These are phyloP conservation scores for Iris pallida DNA, from an alignment of 116 monocot species.

Conservation along the genomic window DNA sequence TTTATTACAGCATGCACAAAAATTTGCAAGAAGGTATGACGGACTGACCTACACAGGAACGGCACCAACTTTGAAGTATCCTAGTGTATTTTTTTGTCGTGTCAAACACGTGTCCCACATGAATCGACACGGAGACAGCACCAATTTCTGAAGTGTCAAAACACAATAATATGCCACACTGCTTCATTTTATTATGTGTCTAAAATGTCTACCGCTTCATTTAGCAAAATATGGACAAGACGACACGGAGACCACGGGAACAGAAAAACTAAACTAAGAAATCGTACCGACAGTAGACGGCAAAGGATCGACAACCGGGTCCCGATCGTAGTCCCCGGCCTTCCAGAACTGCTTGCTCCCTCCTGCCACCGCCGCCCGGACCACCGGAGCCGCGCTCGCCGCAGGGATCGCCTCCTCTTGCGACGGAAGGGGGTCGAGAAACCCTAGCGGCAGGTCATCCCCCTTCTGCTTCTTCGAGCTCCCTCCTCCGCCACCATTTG, in stretches of 20 bases:
- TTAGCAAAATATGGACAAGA: not conserved
- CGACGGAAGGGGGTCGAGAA: constrained; percentile 57
- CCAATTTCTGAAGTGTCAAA: too few species aligned
- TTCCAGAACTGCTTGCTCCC: constrained; percentile 69
- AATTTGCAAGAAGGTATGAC: too few species aligned
- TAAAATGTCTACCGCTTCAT: not conserved
- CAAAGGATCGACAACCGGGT: constrained; percentile 3
- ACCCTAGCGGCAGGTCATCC: constrained; percentile 35
- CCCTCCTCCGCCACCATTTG: constrained; percentile 1
- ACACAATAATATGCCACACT: too few species aligned
- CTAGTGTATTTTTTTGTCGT: too few species aligned
- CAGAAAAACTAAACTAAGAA: not conserved
- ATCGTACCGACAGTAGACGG: constrained; percentile 16
- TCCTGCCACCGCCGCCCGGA: not conserved
- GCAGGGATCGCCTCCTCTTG: constrained; percentile 10
- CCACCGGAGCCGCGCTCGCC: not conserved
- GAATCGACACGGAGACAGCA: too few species aligned
- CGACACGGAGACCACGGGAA: not conserved
- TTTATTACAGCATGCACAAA: too few species aligned
- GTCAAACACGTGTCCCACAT: too few species aligned
- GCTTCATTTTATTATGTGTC: too few species aligned
- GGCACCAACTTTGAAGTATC: too few species aligned
- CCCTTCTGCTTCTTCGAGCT: constrained; percentile 9
- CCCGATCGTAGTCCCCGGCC: constrained; percentile 61
- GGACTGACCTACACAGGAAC: too few species aligned